Base-by-base conservation (phyloP, 805 yeast species). In the Candida insectorum region DNA sequence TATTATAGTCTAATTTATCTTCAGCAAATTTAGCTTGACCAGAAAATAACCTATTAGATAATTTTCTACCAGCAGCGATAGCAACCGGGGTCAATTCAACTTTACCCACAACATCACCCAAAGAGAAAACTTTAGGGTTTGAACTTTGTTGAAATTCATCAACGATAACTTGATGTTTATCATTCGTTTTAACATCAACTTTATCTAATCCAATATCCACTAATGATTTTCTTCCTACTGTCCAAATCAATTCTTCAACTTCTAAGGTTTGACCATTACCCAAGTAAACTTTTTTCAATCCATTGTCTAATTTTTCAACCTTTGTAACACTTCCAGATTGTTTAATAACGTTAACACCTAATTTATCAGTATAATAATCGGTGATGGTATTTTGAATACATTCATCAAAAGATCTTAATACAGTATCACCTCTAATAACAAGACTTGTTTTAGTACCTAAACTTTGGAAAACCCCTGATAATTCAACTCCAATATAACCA, bases 51-150 rank as follows among this genome's bases (percentile, higher is more conserved):
- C 99, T 77, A 68, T 91, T 89, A 18, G 97, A 77, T 47, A 93
- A 73, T 58, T 79, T 85, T 63, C 99, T 81, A 41, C 99, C 99
- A 7, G 98, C 89, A 23, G 98, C 97, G 65, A 93, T 93, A 24
- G 98, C 98, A 27, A 88, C 97, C 6, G 99, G 99, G 2, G 99
- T 93, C 51, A 93, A 75, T 68, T 93, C 97, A 28, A 85, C 83
- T 19, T 84, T 79, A 42, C 96, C 97, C 27, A 85, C 83, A 40
- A 91, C 94, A 59, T 93, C 99, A 53, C 99, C 99, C 28, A 93
- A 67, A 2, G 98, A 82, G 56, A 73, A 86, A 44, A 93, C 71
- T 57, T 78, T 73, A 36, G 75, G 66, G 44, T 83, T 75, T 31
- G 77, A 69, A 6, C 97, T 83, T 54, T 79, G 76, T 71, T 93